Base-by-base conservation (phyloP, 169 alveolate species). In the Cystoisospora suis region DNA sequence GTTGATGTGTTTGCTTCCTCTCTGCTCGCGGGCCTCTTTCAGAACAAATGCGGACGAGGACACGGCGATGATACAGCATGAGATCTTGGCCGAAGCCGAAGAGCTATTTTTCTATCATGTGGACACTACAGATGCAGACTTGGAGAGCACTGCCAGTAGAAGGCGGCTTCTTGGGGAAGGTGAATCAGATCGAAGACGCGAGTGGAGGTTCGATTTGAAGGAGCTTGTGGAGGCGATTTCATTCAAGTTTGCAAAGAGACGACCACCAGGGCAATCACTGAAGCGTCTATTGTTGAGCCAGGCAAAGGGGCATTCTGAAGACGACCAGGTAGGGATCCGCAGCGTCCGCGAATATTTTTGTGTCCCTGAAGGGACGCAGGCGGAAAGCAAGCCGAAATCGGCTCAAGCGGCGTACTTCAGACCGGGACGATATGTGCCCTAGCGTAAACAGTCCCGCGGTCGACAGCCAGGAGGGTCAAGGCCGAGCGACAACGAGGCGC, bases 211-310 rank as follows among this genome's bases (percentile, higher is more conserved):
- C 56, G n/a, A 72, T 40, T 56, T 72, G 3, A 38, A 6, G 47
- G 83, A 72, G 32, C 56, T 72, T n/a, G 1, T 72, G 45, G 83
- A 72, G 56, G 83, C 83, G 17, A 72, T 72, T 38, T 72, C 83
- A 40, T 38, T 72, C 83, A 72, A 72, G n/a, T 72, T 72, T 38
- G 58, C 38, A 42, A 27, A 23, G 83, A 72, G 83, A 42, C 40
- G 83, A 20, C 83, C 59, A 6, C 83, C 83, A 15, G 83, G 83
- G 23, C 45, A 34, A 38, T 56, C 83, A 15, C 83, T 72, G 59
- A 72, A 56, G n/a, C 38, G 83, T 9, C 83, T 72, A 6, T 6
- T 32, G 83, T 56, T 72, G 40, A 72, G 59, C 23, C 83, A 72
- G 58, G 3, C 83, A 17, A 36, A 38, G 38, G 15, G 45, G 44